Base-by-base conservation (phyloP, 345 rosid species). In the Microcos paniculata region DNA sequence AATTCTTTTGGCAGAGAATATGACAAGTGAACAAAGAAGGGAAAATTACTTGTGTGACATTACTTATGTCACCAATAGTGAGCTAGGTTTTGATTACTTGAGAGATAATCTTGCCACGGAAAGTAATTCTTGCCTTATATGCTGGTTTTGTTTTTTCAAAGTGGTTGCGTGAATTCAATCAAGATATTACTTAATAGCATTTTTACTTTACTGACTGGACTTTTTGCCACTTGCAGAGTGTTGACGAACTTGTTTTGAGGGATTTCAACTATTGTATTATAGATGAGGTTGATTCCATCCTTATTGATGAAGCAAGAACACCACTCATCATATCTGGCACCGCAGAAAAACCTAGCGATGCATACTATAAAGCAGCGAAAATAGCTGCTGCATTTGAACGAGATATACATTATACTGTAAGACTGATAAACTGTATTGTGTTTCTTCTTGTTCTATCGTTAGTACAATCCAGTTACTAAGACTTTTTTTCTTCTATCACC, bases 41-140 rank as follows among this genome's bases (percentile, higher is more conserved):
- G 96, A 93, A 80, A 95, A 93, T 64, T 95, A 95, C 83, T 78
- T 87, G 85, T 91, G 96, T 64, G 99, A 95, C 81, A 90, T 95
- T 58, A 93, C 99, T 2, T 95, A 93, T 76, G 98, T 93, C 79
- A 95, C 99, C 63, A 95, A 95, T 66, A 93, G 99, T 73, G 98
- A 95, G 87, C 96, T 95, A 78, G 99, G 98, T 74, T 95, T 95
- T 77, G 99, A 95, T 82, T 93, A 78, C 76, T 84, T 95, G 82
- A 89, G 99, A 85, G 99, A 95, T 81, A 95, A 95, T 87, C 98
- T 95, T 88, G 99, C 99, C 94, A 93, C 94, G 97, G 99, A 93
- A 91, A 95, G 97, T 93, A 93, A 87, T 87, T 87, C 87, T 91
- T 89, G 73, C 85, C 73, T 82, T 85, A 73, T 82, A 18, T 78